phyloP scores from a whole-genome alignment of 768 basidiomycete genomes.

The Kwoniella mangroviensis region DNA sequence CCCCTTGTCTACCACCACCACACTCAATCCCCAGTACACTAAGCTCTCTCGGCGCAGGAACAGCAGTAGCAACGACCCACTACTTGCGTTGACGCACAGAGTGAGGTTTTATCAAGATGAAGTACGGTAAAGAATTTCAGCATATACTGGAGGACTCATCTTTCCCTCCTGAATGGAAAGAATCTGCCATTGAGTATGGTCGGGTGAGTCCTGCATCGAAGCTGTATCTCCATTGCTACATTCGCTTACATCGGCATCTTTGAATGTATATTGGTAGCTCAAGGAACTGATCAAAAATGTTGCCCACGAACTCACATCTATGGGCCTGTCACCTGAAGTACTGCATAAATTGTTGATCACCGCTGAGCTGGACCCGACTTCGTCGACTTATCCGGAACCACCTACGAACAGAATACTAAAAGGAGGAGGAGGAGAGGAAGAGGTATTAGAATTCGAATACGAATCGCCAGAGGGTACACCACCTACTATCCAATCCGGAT shows the following conservation, averaged over 20 bases:
- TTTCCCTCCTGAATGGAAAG: constrained; percentile 75
- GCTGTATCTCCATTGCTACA: not conserved
- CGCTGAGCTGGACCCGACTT: constrained; percentile 30
- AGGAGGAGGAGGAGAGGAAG: constrained; percentile 26
- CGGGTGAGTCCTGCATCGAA: constrained; percentile 62
- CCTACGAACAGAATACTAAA: not conserved
- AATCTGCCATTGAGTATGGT: constrained; percentile 82
- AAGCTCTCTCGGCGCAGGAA: too few species aligned
- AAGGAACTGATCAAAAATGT: constrained; percentile 88
- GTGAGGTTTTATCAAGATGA: constrained; percentile 43
- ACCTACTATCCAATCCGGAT: constrained; percentile 9
- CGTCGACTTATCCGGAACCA: not conserved
- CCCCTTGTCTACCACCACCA: too few species aligned
- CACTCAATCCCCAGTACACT: too few species aligned
- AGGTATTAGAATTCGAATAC: constrained; percentile 54
- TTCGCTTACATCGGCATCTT: not conserved
- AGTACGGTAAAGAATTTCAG: constrained; percentile 60
- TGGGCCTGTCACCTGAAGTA: constrained; percentile 65
- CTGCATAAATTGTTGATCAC: constrained; percentile 59
- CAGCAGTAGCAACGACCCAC: too few species aligned
- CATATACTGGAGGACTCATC: constrained; percentile 59
- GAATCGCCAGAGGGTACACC: constrained; percentile 42
- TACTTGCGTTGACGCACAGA: too few species aligned
- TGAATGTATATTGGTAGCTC: constrained; percentile 62
- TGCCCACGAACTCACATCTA: constrained; percentile 72